These are phyloP conservation scores for Clarkia xantiana DNA, from an alignment of 345 rosid species.

Conservation along the genomic window DNA sequence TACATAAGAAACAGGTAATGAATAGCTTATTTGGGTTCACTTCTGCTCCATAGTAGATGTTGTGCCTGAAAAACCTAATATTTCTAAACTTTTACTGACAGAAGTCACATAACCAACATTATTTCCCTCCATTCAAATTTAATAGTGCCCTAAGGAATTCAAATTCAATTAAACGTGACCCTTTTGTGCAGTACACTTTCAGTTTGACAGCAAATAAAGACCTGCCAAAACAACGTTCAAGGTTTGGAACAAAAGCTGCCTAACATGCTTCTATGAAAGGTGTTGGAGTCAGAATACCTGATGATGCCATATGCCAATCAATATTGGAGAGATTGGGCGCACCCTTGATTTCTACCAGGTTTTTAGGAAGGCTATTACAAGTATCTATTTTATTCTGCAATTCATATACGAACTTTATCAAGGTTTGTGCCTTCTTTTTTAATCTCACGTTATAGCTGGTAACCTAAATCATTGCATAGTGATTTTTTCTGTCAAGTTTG, in stretches of 20 bases:
- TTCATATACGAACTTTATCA: not conserved
- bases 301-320: constrained; percentile 73
- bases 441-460: no score
- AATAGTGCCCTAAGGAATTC: constrained; percentile 2
- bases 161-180: constrained; percentile 4
- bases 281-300: constrained; percentile 79
- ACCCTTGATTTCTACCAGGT: constrained; percentile 94
- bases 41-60: no score
- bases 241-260: constrained; percentile 59
- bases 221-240: constrained; percentile 64
- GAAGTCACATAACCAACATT: no score
- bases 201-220: constrained; percentile 90
- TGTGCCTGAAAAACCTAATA: no score
- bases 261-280: constrained; percentile 64
- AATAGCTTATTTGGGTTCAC: no score
- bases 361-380: constrained; percentile 5
- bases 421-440: no score
- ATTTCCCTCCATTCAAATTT: not conserved
- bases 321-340: constrained; percentile 53
- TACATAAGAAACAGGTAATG: no score
- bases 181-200: constrained; percentile 68
- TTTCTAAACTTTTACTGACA: no score
- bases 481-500: no score
- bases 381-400: not conserved
- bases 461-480: no score